Evolutionary conservation across 495 filamentous ascomycete species (phyloP).

Genomic region (Neurospora sp.): DNA sequence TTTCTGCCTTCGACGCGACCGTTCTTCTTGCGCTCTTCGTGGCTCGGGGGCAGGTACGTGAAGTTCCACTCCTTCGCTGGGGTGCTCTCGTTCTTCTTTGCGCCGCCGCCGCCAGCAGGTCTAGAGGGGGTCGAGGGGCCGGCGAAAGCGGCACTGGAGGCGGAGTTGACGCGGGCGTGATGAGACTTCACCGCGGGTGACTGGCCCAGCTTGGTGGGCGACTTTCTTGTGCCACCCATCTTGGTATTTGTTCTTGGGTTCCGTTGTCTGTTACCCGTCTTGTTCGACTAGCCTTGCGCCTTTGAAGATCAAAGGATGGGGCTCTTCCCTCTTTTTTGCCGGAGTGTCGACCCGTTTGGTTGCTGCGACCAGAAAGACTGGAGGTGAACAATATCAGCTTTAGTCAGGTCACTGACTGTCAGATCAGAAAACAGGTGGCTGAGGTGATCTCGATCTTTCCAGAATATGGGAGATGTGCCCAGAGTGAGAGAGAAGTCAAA

Average conservation of each 20-base stretch:
- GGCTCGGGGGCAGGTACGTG: slow-evolving; percentile 1
- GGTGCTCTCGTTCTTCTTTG: background rate
- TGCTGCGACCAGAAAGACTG: background rate
- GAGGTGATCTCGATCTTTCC: background rate
- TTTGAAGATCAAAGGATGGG: background rate
- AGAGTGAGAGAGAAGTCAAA: background rate
- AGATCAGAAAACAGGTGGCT: background rate
- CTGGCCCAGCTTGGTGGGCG: background rate
- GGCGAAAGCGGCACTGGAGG: background rate
- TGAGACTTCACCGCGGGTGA: background rate
- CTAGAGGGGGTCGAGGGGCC: background rate
- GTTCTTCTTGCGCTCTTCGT: slow-evolving; percentile 10
- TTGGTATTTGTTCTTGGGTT: background rate
- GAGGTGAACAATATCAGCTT: background rate
- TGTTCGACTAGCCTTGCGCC: background rate
- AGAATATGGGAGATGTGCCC: background rate
- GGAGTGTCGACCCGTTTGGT: background rate
- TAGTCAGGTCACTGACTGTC: background rate
- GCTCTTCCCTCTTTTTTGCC: background rate
- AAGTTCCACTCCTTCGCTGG: slow-evolving; percentile 3
- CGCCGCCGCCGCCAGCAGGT: background rate
- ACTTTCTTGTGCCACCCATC: background rate
- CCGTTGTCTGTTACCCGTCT: background rate
- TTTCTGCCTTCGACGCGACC: slow-evolving; percentile 22
- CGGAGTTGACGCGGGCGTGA: background rate